phyloP scores from a whole-genome alignment of 176 grass and related monocot genomes.

The Chrysopogon serrulatus region DNA sequence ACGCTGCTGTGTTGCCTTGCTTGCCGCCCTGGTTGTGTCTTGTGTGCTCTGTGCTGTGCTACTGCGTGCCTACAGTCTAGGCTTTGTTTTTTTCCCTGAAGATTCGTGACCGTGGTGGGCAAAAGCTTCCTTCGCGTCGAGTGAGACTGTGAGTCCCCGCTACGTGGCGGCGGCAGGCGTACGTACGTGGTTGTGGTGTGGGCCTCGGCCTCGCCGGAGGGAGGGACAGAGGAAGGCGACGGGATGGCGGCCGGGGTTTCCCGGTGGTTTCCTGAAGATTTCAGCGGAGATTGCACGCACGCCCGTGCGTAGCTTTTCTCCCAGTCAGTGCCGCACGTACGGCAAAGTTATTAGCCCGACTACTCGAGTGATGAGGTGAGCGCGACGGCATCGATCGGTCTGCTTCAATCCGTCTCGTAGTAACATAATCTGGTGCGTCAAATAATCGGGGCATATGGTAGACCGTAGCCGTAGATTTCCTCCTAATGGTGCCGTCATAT shows the following conservation, averaged over 20 bases:
- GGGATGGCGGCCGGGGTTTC: neutral
- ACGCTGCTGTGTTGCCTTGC: neutral
- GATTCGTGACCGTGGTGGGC: neutral
- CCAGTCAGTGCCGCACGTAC: neutral
- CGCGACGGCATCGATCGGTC: neutral
- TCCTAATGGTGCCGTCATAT: too few relatives aligned
- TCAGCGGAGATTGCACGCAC: too few relatives aligned
- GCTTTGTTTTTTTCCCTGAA: constrained; percentile 15
- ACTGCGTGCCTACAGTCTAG: too few relatives aligned
- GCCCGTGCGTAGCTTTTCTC: neutral
- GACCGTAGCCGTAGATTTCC: neutral
- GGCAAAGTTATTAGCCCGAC: neutral
- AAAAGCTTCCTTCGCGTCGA: too few relatives aligned
- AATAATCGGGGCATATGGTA: neutral
- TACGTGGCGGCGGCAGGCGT: neutral
- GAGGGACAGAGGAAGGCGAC: neutral
- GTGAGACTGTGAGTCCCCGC: too few relatives aligned
- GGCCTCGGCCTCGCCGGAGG: too few relatives aligned
- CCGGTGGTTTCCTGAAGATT: neutral
- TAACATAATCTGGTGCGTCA: too few relatives aligned
- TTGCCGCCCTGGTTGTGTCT: neutral
- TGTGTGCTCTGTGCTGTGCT: too few relatives aligned
- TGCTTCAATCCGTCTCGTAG: neutral
- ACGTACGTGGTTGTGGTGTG: neutral
- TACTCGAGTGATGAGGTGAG: neutral